Evolutionary conservation across 2,329 filamentous ascomycete genomes (phyloP).

Genomic region (Fusarium sororula): DNA sequence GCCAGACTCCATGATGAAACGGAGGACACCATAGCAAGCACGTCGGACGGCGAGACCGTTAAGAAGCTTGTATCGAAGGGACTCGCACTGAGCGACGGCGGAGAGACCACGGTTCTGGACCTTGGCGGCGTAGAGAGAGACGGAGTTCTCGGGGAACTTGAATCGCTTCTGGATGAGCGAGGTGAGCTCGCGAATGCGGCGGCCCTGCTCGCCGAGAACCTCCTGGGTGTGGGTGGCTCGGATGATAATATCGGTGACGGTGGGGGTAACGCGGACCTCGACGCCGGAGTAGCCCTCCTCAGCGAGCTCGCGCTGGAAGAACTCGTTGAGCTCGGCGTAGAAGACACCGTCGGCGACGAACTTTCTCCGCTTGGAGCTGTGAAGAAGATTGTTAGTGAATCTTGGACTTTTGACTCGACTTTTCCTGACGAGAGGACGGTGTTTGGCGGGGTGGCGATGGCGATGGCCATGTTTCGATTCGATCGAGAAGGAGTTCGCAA

Average conservation of each 20-base stretch:
- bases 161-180: constrained; percentile 99
- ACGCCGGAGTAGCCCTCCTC: constrained; percentile 99
- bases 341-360: constrained; percentile 99
- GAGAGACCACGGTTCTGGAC: constrained; percentile 99
- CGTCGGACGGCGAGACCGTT: constrained; percentile 98
- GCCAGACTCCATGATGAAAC: constrained; percentile 99
- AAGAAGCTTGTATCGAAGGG: constrained; percentile 99
- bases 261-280: constrained; percentile 99
- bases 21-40: constrained; percentile 99
- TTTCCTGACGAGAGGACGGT: neutral
- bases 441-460: constrained; percentile 19
- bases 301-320: constrained; percentile 99
- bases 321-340: constrained; percentile 99
- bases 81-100: constrained; percentile 99
- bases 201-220: constrained; percentile 99
- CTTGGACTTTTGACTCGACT: constrained; percentile 3
- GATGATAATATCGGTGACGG: constrained; percentile 99
- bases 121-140: constrained; percentile 99
- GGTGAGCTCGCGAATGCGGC: constrained; percentile 99
- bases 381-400: constrained; percentile 32
- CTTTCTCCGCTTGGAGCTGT: constrained; percentile 91
- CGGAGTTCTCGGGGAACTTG: constrained; percentile 99
- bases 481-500: neutral
- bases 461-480: neutral
- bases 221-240: constrained; percentile 99